Evolutionary conservation across 176 grass and related monocot species (phyloP), one percentile per base, ranked within the genome.

Genomic region (Zoysia japonica): DNA sequence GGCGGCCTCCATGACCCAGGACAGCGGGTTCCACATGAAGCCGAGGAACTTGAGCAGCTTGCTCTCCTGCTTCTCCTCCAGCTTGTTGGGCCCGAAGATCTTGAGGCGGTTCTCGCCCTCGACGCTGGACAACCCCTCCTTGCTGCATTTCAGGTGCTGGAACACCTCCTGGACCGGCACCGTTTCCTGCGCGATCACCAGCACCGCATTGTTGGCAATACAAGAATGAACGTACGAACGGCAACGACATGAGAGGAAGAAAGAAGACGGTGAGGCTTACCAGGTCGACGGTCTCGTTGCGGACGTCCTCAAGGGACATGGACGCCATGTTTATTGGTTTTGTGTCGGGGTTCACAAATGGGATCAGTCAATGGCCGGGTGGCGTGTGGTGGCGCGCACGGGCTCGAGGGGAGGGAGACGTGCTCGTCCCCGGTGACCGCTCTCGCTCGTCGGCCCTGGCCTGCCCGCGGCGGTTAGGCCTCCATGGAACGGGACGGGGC

Each of bases 11-110:
- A 97, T 97, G 52, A 97, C 94, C 94, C 94, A 97, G 0, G 94
- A 97, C 2, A 97, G 91, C 13, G 94, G 91, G 73, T 97, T 97
- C 94, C 94, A 97, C 94, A 97, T 97, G 89, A 97, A 97, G 0
- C 94, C 94, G 4, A 93, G 69, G 82, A 97, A 97, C 85, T 97
- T 97, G 82, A 97, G 94, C 38, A 97, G 49, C 85, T 97, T 97
- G 91, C n/a, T 91, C 79, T 93, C 94, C 72, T 80, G 75, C 88
- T 93, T 93, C 87, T 97, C 93, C 78, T 97, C 93, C 28, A 97
- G 93, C 83, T 97, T 97, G 88, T 97, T 97, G 17, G 80, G 88
- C 2, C 93, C 93, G 70, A 97, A 97, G 43, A 93, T 91, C 62
- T 84, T 81, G 89, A 97, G 94, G 0, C 94, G 85, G 75, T 85